Base-by-base conservation (phyloP, 1,284 basidiomycete species). In the Cryptococcus deneoformans region DNA sequence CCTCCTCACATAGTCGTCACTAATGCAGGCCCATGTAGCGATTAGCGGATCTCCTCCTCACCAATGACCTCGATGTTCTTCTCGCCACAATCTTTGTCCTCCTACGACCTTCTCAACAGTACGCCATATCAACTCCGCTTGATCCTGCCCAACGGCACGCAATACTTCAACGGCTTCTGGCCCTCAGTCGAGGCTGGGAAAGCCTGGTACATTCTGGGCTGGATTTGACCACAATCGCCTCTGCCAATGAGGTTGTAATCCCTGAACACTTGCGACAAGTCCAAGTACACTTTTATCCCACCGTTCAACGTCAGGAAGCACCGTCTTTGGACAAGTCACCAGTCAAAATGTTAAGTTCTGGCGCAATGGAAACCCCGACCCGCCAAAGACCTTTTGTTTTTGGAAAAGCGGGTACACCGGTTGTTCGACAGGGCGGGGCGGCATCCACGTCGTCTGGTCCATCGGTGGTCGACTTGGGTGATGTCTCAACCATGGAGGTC, bases 41-140 rank as follows among this genome's bases (percentile, higher is more conserved):
- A 62, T 81, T 98, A 66, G 92, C 92, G 76, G 88, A 88, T 69
- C 82, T 99, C 29, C 82, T 98, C 56, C 86, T 87, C 69, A 91
- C 92, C 1, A 88, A 87, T 45, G 94, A 99, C 78, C 81, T 95
- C 54, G 92, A 96, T 67, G 83, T 99, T 42, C 83, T 98, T 49
- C 85, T 92, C 56, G 81, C 89, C 29, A 84, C 91, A 20, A 81
- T 99, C 50, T 89, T 91, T 62, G 83, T 98, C 29, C 82, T 97
- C 45, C 84, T 97, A 38, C 87, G 95, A 34, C 93, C 94, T 1
- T 88, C 93, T 6, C 94, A 98, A 72, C 93, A 97, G 74, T 97
- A 96, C 75, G 91, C 90, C 12, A 85, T 87, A 2, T 87, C 47
- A 85, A 88, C 29, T 81, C 87, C 66, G 77, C 86, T 58, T 80